These are phyloP conservation scores for Coccinonectria pachysandricola DNA, from an alignment of 2,329 filamentous ascomycete genomes.

Conservation along the genomic window DNA sequence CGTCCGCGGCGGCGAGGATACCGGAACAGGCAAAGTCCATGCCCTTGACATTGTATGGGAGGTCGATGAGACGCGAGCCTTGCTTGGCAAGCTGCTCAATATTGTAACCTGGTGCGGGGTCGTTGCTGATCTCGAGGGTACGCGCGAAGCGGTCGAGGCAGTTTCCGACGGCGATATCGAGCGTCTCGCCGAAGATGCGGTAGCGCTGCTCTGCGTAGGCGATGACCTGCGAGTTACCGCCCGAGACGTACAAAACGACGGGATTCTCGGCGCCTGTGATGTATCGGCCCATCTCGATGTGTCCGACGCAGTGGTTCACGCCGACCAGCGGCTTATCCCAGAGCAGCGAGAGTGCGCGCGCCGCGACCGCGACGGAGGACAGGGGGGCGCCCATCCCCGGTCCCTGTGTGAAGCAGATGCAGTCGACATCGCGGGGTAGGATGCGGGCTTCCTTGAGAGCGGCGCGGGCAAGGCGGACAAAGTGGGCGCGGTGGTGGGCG, in stretches of 20 bases:
- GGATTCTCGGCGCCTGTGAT: conserved; percentile 88
- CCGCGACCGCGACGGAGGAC: conserved; percentile 75
- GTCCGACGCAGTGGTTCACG: conserved; percentile 96
- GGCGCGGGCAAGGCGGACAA: conserved; percentile 68
- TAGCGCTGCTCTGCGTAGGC: conserved; percentile 92
- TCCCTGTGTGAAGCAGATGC: conserved; percentile 90
- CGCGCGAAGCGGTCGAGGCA: conserved; percentile 93
- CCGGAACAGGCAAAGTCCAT: conserved; percentile 98
- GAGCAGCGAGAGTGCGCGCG: conserved; percentile 68
- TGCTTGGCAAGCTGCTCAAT: conserved; percentile 86
- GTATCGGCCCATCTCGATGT: conserved; percentile 95
- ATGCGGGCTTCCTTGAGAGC: conserved; percentile 60
- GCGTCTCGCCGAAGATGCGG: conserved; percentile 93
- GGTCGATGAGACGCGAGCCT: conserved; percentile 64
- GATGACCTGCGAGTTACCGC: conserved; percentile 96
- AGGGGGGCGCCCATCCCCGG: conserved; percentile 95
- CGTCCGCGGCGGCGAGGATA: conserved; percentile 75
- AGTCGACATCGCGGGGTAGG: conserved; percentile 62
- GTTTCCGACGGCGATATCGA: conserved; percentile 96
- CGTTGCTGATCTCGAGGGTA: conserved; percentile 83
- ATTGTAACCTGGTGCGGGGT: conserved; percentile 94
- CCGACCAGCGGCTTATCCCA: conserved; percentile 87
- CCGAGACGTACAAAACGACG: conserved; percentile 89
- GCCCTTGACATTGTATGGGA: conserved; percentile 94
- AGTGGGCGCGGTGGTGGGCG: conserved; percentile 78